Evolutionary conservation across 2,329 filamentous ascomycete genomes (phyloP).

Genomic region (Aspergillus sp.): DNA sequence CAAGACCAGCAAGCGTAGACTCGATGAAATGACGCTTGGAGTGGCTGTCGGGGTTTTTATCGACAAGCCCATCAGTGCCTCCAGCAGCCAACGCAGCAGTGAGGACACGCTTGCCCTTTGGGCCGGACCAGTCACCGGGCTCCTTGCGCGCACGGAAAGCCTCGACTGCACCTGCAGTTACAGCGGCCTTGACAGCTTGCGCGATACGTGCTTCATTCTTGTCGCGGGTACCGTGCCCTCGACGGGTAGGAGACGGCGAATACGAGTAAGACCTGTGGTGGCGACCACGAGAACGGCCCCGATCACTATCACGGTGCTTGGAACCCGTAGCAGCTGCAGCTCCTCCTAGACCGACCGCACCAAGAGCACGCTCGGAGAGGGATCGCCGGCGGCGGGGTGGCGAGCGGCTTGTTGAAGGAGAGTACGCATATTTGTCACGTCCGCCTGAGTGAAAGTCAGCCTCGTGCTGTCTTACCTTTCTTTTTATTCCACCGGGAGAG

Average conservation of each 20-base stretch:
- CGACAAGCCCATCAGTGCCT: conserved; percentile 75
- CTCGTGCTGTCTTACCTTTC: not conserved
- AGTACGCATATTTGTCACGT: conserved; percentile 33
- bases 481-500: not conserved
- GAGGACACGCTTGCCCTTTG: conserved; percentile 86
- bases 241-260: conserved; percentile 52
- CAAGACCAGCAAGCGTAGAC: conserved; percentile 83
- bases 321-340: conserved; percentile 34
- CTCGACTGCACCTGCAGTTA: conserved; percentile 86
- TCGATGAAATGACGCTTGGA: conserved; percentile 78
- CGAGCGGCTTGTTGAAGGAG: conserved; percentile 42
- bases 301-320: conserved; percentile 52
- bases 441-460: conserved; percentile 22
- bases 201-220: conserved; percentile 64
- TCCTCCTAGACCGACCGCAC: conserved; percentile 59
- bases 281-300: conserved; percentile 35
- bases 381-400: conserved; percentile 46
- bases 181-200: conserved; percentile 86
- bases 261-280: conserved; percentile 49
- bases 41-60: conserved; percentile 69
- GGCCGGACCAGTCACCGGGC: conserved; percentile 83
- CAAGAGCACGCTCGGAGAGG: conserved; percentile 51
- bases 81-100: conserved; percentile 85
- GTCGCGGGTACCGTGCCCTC: conserved; percentile 51
- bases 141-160: conserved; percentile 89